Percentiles rank a stretch among this genome's conserved stretches.
Conservation (phyloP, 345 rosid genomes). For the Eucalyptus sp. region DNA sequence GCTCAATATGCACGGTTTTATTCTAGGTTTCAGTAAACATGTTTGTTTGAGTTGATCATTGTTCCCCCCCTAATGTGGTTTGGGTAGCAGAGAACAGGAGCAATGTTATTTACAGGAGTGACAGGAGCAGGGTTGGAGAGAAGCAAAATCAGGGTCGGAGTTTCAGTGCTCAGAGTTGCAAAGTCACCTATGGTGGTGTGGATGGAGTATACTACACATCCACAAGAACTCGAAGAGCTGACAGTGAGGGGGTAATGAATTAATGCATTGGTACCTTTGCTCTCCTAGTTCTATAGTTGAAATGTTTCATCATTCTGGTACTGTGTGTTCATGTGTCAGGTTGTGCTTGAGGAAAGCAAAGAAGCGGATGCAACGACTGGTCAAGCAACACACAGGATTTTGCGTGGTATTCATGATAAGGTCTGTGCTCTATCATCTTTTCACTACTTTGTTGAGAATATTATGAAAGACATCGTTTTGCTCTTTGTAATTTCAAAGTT, state of each 20-base stretch:
- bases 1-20: background rate
- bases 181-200: conserved; percentile 72
- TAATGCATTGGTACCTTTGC: background rate
- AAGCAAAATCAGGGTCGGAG: conserved; percentile 12
- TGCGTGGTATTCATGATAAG: conserved; percentile 77
- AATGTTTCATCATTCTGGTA: background rate
- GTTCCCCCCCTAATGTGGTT: background rate
- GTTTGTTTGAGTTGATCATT: background rate
- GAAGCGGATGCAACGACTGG: conserved; percentile 72
- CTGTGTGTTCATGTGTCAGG: conserved; percentile 19
- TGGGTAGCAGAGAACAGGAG: conserved; percentile 10
- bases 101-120: conserved; percentile 9
- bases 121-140: conserved; percentile 5
- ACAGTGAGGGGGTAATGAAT: conserved; percentile 51
- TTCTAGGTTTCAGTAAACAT: background rate
- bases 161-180: conserved; percentile 31
- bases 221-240: conserved; percentile 43
- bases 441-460: background rate
- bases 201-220: conserved; percentile 78
- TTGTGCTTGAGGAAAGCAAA: conserved; percentile 65
- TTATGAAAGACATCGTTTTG: background rate
- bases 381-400: conserved; percentile 71
- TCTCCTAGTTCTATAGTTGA: background rate
- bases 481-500: background rate
- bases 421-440: conserved; percentile 7